A percentile compares a stretch with the other conserved stretches of the same genome.
Conservation (phyloP, 495 filamentous ascomycete genomes). For the Podospora pseudocomata region DNA sequence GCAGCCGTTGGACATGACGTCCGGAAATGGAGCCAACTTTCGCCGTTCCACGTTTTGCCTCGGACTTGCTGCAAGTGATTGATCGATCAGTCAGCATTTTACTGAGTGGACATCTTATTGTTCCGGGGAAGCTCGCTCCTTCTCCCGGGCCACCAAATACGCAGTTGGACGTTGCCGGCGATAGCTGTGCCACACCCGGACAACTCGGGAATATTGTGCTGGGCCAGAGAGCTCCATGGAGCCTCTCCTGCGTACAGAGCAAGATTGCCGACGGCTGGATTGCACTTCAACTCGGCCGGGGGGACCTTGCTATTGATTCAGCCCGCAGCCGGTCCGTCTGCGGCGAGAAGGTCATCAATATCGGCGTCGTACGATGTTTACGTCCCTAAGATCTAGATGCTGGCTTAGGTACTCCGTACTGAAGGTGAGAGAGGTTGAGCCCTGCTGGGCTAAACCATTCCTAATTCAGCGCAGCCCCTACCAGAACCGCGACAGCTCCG, state of each 20-base stretch:
- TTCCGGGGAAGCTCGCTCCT: not conserved
- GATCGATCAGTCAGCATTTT: not conserved
- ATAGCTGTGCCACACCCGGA: constrained; percentile 1
- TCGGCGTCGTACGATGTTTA: not conserved
- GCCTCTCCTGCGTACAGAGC: not conserved
- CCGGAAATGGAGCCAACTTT: not conserved
- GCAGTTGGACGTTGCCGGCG: not conserved
- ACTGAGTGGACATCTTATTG: not conserved
- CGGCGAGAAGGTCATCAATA: not conserved
- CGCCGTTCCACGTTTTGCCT: not conserved
- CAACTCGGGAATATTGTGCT: not conserved
- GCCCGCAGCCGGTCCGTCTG: not conserved
- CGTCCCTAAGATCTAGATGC: not conserved
- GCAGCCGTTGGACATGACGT: not conserved
- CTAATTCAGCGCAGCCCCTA: not conserved
- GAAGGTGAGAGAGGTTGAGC: not conserved
- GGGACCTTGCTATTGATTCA: not conserved
- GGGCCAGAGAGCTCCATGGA: not conserved
- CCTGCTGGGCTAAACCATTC: not conserved
- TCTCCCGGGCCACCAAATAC: not conserved
- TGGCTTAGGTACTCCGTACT: not conserved
- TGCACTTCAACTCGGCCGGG: not conserved
- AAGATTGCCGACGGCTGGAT: not conserved
- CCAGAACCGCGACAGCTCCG: not conserved
- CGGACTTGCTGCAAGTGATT: not conserved